Base-by-base conservation (phyloP, 2,329 filamentous ascomycete genomes). In the Zelopaecilomyces penicillatus region DNA sequence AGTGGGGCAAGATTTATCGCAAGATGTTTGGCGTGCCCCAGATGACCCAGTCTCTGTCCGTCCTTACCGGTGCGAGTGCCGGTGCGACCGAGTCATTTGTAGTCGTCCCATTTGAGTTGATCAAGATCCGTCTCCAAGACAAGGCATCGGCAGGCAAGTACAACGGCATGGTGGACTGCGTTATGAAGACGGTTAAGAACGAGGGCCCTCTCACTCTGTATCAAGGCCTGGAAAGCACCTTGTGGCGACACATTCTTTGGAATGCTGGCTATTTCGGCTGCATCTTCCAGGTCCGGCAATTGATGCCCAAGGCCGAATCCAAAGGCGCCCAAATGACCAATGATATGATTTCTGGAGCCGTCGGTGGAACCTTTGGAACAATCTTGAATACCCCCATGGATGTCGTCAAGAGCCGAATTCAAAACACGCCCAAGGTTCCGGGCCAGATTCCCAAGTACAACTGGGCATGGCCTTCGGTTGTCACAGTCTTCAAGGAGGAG, bases 41-140 rank as follows among this genome's bases (percentile, higher is more conserved):
- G 72, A 93, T 94, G 83, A 97, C 78, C 61, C 93, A 98, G 70
- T 79, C 81, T 2, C 80, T 98, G 47, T 95, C 93, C 27, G 80
- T 96, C 53, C 79, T 98, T 42, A 98, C 93, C 4, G 93, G 93
- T 57, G 93, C 93, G 31, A 87, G 89, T 27, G 93, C 93, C 48
- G 93, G 93, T 64, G 93, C 91, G 32, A 97, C 91, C 47, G 93
- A 98, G 70, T 77, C 91, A 42, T 93, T 98, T 64, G 90, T 97
- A 54, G 93, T 98, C 49, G 93, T 98, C 30, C 93, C 93, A 41
- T 98, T 98, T 66, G 93, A 96, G 74, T 80, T 96, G 47, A 85
- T 98, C 76, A 98, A 98, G 80, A 98, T 98, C 63, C 84, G 93
- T 54, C 78, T 98, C 39, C 93, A 98, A 67, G 93, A 98, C 73